phyloP scores from a whole-genome alignment of 2,329 filamentous ascomycete genomes.

The Tolypocladium album region DNA sequence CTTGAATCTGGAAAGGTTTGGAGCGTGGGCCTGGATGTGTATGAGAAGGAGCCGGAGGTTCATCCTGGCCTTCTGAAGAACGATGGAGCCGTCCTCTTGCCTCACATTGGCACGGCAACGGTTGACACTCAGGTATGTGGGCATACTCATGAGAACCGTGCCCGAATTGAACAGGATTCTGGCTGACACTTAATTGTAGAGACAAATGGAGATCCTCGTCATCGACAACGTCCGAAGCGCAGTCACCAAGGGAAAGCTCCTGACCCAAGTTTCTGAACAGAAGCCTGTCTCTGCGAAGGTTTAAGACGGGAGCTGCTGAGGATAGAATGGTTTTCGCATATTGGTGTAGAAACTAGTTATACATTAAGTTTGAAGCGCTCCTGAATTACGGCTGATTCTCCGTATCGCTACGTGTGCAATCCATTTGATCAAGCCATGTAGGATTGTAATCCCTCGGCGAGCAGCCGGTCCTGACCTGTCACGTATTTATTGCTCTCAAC shows the following conservation, averaged over 20 bases:
- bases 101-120: conserved; percentile 59
- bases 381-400: neutral
- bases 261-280: conserved; percentile 8
- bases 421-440: too few species aligned
- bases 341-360: neutral
- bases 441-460: neutral
- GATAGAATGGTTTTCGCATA: neutral
- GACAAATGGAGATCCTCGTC: conserved; percentile 16
- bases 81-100: conserved; percentile 49
- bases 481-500: neutral
- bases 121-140: conserved; percentile 28
- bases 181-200: conserved; percentile 3
- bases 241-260: conserved; percentile 4
- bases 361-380: neutral
- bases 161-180: neutral
- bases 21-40: conserved; percentile 45
- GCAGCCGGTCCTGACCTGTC: neutral
- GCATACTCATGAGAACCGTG: neutral
- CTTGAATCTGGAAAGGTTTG: conserved; percentile 42
- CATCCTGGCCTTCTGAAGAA: conserved; percentile 50
- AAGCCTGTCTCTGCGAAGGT: neutral
- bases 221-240: conserved; percentile 23
- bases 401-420: too few species aligned
- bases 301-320: neutral
- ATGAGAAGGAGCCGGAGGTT: conserved; percentile 47